These are phyloP conservation scores for Ogataea methylovora DNA, from an alignment of 805 yeast species.

Conservation along the genomic window DNA sequence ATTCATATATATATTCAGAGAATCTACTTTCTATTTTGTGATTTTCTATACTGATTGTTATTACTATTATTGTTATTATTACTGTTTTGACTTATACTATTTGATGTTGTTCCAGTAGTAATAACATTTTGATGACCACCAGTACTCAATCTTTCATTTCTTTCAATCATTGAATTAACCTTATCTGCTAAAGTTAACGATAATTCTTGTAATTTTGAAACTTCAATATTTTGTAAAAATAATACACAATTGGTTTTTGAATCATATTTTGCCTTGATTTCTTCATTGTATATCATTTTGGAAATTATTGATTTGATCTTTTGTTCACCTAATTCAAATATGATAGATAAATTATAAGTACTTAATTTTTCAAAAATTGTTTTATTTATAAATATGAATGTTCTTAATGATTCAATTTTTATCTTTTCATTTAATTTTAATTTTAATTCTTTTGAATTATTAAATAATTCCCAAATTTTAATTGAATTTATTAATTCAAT, in stretches of 20 bases:
- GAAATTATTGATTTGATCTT: slow-evolving; percentile 58
- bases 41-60: slow-evolving; percentile 14
- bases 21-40: background rate
- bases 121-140: slow-evolving; percentile 53
- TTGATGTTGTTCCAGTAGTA: background rate
- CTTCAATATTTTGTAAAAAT: slow-evolving; percentile 71
- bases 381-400: slow-evolving; percentile 85
- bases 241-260: slow-evolving; percentile 55
- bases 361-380: slow-evolving; percentile 70
- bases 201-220: slow-evolving; percentile 79
- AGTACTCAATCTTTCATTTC: slow-evolving; percentile 76
- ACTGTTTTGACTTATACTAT: slow-evolving; percentile 10
- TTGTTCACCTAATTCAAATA: slow-evolving; percentile 55
- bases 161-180: slow-evolving; percentile 68
- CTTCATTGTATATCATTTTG: slow-evolving; percentile 72
- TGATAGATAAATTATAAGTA: slow-evolving; percentile 50
- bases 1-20: too few relatives aligned
- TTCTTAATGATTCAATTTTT: slow-evolving; percentile 85
- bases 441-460: slow-evolving; percentile 60
- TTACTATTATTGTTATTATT: slow-evolving; percentile 8
- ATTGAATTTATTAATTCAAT: slow-evolving; percentile 64
- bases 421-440: slow-evolving; percentile 69
- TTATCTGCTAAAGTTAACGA: slow-evolving; percentile 80
- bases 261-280: slow-evolving; percentile 68
- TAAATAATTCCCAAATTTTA: slow-evolving; percentile 80